phyloP scores from a whole-genome alignment of 805 yeast genomes.

The Babjeviella inositovora region DNA sequence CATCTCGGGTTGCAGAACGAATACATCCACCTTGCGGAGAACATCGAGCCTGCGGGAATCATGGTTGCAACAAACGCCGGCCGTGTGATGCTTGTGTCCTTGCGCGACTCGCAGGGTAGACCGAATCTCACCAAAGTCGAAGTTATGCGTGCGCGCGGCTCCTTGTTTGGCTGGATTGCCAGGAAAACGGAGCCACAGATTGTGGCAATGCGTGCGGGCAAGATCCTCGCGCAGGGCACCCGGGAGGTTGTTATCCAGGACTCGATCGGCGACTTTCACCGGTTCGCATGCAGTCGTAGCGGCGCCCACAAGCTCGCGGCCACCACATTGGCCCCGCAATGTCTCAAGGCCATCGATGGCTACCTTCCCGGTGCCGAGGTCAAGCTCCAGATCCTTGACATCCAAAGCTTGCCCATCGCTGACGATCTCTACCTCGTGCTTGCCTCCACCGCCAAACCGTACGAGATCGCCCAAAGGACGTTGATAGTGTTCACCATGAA shows the following conservation, averaged over 20 bases:
- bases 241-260: constrained; percentile 25
- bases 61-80: constrained; percentile 57
- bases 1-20: constrained; percentile 31
- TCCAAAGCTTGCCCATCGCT: constrained; percentile 29
- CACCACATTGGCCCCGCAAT: constrained; percentile 5
- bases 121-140: constrained; percentile 16
- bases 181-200: constrained; percentile 13
- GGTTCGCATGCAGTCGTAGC: constrained; percentile 15
- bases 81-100: constrained; percentile 40
- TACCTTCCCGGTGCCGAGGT: constrained; percentile 33
- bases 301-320: constrained; percentile 11
- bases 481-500: constrained; percentile 38
- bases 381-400: constrained; percentile 42
- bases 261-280: constrained; percentile 21
- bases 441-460: constrained; percentile 20
- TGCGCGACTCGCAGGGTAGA: constrained; percentile 58
- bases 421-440: constrained; percentile 28
- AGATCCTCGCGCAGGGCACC: constrained; percentile 30
- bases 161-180: constrained; percentile 6
- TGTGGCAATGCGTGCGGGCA: constrained; percentile 40
- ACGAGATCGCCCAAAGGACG: constrained; percentile 11
- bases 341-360: constrained; percentile 12
- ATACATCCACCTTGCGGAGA: constrained; percentile 33
- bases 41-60: constrained; percentile 63
- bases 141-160: constrained; percentile 6